Evolutionary conservation across 768 basidiomycete species (phyloP).

Genomic region (Suillus fuscotomentosus): DNA sequence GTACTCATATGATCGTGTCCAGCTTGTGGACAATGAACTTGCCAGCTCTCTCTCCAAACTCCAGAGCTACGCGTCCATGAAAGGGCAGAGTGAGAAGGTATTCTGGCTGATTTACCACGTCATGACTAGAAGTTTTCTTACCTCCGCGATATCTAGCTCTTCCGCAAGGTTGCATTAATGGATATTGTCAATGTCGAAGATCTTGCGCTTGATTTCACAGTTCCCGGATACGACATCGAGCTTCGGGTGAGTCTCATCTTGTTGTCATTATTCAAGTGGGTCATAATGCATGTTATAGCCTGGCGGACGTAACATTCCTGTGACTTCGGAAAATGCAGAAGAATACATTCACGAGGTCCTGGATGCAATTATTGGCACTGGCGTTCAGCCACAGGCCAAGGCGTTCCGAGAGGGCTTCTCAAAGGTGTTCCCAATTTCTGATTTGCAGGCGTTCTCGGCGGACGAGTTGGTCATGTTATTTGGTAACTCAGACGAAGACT

Average conservation of each 20-base stretch:
- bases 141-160: conserved; percentile 34
- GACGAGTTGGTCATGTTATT: conserved; percentile 96
- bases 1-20: conserved; percentile 10
- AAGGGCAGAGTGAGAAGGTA: conserved; percentile 57
- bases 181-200: conserved; percentile 77
- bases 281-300: conserved; percentile 44
- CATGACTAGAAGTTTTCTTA: neutral
- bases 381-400: conserved; percentile 74
- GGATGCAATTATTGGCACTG: conserved; percentile 84
- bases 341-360: conserved; percentile 88
- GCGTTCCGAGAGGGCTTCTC: conserved; percentile 95
- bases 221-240: conserved; percentile 95
- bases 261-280: neutral
- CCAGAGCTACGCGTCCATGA: conserved; percentile 58
- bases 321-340: conserved; percentile 85
- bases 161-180: conserved; percentile 55
- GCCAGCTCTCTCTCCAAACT: conserved; percentile 85
- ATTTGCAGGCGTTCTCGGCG: conserved; percentile 88
- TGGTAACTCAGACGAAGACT: conserved; percentile 97
- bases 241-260: conserved; percentile 58
- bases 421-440: conserved; percentile 91
- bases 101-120: conserved; percentile 4
- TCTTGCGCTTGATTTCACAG: conserved; percentile 91
- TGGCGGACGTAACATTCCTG: conserved; percentile 73
- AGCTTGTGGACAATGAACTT: conserved; percentile 84